phyloP scores from a whole-genome alignment of 495 filamentous ascomycete species.

The Ascodesmis nigricans region DNA sequence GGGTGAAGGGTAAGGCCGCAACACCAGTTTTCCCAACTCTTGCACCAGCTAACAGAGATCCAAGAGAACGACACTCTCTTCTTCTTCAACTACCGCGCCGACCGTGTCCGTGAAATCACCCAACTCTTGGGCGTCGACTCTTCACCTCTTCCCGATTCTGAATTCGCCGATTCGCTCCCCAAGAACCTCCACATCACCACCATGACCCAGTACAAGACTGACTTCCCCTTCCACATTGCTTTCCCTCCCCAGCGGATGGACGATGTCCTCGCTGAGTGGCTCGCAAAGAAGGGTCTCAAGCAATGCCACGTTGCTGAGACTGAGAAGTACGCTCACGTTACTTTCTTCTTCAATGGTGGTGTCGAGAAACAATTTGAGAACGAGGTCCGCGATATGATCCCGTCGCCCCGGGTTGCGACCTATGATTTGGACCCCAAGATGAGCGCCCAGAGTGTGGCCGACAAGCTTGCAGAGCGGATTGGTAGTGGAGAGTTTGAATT shows the following conservation, averaged over 20 bases:
- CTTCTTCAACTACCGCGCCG: conserved; percentile 99
- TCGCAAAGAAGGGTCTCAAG: conserved; percentile 63
- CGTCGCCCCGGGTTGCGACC: conserved; percentile 61
- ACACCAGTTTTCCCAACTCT: no score
- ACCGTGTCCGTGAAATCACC: conserved; percentile 90
- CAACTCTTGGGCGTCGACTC: conserved; percentile 85
- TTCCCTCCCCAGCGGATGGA: conserved; percentile 90
- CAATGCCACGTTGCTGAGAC: conserved; percentile 96
- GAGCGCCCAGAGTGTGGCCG: conserved; percentile 69
- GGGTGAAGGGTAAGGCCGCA: conserved; percentile 49
- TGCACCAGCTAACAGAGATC: no score
- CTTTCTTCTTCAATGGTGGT: conserved; percentile 69
- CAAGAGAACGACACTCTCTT: conserved; percentile 79
- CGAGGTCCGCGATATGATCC: conserved; percentile 61
- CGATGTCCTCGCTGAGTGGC: conserved; percentile 89
- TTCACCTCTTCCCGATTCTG: conserved; percentile 72
- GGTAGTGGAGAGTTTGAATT: conserved; percentile 67
- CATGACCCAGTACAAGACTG: conserved; percentile 97
- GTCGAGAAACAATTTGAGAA: conserved; percentile 89
- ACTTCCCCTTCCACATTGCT: conserved; percentile 81
- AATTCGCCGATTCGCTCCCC: conserved; percentile 52
- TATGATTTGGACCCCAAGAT: conserved; percentile 95
- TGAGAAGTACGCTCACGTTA: conserved; percentile 95
- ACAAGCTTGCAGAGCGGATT: conserved; percentile 69
- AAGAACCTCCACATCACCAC: conserved; percentile 78